Base-by-base conservation (phyloP, 2,329 filamentous ascomycete species). In the Claviceps pazoutovae region DNA sequence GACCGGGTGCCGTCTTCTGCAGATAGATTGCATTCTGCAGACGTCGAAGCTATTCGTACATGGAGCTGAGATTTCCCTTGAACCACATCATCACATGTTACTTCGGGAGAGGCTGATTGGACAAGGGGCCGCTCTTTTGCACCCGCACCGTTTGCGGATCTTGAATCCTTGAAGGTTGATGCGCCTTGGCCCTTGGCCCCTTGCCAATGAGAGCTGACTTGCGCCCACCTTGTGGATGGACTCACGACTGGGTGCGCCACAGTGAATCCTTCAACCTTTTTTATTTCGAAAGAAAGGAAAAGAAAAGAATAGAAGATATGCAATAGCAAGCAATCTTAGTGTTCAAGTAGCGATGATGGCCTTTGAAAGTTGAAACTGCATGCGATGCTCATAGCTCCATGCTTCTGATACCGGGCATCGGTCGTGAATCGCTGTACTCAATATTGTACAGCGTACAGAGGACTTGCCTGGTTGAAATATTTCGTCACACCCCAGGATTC, bases 1-100 rank as follows among this genome's bases (percentile, higher is more conserved):
- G 60, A 0, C 68, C 68, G 5, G 60, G 54, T 3, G 60, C 55
- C 13, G 26, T 30, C 26, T 30, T 30, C 26, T 30, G 26, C 26
- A 21, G 21, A 26, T 26, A 26, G 26, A 8, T 26, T 8, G 26
- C 26, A 26, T 26, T 8, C 26, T 26, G 6, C 26, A n/a, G n/a
- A 39, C 38, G 14, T n/a, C 8, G 38, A 39, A 16, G 14, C 38
- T 7, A n/a, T 8, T 6, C 38, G 38, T n/a, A 11, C 38, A n/a
- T n/a, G 14, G 16, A 16, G 38, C 14, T 7, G n/a, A 16, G 6
- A 39, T 39, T 17, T n/a, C 5, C 6, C 38, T 17, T 39, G 38
- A 45, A n/a, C 6, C 3, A 45, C 5, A n/a, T 14, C 13, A 0
- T 45, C 1, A 42, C 21, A 26, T 45, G 14, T 13, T 14, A n/a